Evolutionary conservation across 495 filamentous ascomycete species (phyloP).

Genomic region (Annulohypoxylon nitens): DNA sequence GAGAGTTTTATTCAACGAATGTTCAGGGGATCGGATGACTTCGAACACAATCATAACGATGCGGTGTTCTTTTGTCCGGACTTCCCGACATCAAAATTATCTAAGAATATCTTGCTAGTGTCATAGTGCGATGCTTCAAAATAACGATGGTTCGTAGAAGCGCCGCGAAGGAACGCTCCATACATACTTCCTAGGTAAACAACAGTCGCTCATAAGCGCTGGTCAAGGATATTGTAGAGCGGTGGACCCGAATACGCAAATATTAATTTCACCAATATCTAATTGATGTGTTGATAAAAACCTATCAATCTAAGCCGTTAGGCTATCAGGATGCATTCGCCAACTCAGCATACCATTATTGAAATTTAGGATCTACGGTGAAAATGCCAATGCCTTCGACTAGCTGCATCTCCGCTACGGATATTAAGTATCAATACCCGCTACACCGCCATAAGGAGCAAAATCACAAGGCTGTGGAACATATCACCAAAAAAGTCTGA

Average conservation of each 20-base stretch:
- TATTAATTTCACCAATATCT: neutral
- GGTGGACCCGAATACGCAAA: neutral
- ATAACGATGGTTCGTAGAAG: neutral
- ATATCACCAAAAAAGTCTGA: neutral
- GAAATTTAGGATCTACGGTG: neutral
- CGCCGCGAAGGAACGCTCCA: neutral
- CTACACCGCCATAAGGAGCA: constrained; percentile 1
- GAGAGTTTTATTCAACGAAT: neutral
- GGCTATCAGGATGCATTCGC: constrained; percentile 1
- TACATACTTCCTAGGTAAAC: neutral
- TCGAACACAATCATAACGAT: neutral
- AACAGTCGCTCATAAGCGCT: neutral
- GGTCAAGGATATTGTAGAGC: neutral
- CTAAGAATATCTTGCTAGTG: neutral
- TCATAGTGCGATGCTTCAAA: neutral
- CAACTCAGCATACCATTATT: neutral
- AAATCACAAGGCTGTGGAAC: neutral
- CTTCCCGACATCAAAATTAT: neutral
- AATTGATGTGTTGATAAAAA: neutral
- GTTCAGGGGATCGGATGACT: neutral
- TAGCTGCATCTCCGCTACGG: constrained; percentile 4
- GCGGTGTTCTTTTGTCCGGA: neutral
- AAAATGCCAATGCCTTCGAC: neutral
- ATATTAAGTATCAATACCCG: neutral
- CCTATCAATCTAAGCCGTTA: neutral